phyloP scores from a whole-genome alignment of 129 eudicot genomes.

The Oenanthe sinensis region DNA sequence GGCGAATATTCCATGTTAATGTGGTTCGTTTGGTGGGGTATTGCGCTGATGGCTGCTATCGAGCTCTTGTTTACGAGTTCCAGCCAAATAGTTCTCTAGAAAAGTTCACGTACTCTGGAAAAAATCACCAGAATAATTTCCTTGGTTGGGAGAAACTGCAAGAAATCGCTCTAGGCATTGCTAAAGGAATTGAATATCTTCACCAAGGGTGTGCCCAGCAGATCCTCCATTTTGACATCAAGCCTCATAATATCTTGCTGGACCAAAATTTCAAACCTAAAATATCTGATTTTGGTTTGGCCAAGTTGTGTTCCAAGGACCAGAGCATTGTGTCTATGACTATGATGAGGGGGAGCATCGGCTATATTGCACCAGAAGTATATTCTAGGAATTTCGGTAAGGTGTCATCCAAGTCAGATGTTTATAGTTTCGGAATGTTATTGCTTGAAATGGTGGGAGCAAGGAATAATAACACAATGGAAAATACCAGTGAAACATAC shows the following conservation, averaged over 20 bases:
- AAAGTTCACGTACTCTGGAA: not conserved
- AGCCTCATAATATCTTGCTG: not conserved
- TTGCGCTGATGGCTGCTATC: too few relatives aligned
- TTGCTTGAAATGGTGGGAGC: not conserved
- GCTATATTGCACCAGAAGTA: too few relatives aligned
- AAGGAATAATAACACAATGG: not conserved
- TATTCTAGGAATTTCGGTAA: too few relatives aligned
- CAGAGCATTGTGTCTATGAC: not conserved
- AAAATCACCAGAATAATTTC: not conserved
- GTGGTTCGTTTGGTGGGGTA: too few relatives aligned
- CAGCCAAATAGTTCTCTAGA: not conserved
- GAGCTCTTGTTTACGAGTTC: not conserved
- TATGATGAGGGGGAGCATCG: too few relatives aligned
- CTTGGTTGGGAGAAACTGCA: slow-evolving; percentile 3
- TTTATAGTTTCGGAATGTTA: not conserved
- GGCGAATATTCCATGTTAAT: too few relatives aligned
- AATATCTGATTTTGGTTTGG: not conserved
- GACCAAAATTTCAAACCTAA: not conserved
- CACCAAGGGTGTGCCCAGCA: not conserved
- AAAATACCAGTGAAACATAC: not conserved
- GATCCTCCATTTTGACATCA: too few relatives aligned
- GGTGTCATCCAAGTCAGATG: too few relatives aligned
- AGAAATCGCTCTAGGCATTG: not conserved
- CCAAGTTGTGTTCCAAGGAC: not conserved
- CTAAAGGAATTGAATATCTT: not conserved